Percentiles rank a stretch among this genome's conserved stretches.
Evolutionary conservation across 2,329 filamentous ascomycete species (phyloP).

Genomic region (Elsinoe arachidis): DNA sequence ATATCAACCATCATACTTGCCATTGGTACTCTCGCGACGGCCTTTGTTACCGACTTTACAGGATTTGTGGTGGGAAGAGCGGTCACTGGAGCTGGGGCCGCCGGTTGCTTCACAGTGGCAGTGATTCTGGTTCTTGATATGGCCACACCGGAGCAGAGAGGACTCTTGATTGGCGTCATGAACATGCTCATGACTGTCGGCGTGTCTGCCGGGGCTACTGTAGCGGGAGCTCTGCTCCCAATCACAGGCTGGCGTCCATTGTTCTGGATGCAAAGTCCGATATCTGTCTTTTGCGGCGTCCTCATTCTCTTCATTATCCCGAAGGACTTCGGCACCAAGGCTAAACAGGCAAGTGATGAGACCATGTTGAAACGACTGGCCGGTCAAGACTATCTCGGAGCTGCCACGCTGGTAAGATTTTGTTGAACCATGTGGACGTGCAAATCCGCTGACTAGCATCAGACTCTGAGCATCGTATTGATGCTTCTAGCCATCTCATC

Average conservation of each 20-base stretch:
- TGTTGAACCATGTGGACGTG: background rate
- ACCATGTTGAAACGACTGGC: slow-evolving; percentile 48
- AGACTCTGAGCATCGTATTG: slow-evolving; percentile 58
- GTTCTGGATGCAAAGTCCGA: slow-evolving; percentile 63
- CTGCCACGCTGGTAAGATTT: slow-evolving; percentile 50
- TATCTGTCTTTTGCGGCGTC: slow-evolving; percentile 52
- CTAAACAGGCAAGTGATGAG: slow-evolving; percentile 25
- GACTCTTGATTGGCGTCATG: slow-evolving; percentile 63
- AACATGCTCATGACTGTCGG: slow-evolving; percentile 67
- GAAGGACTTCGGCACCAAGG: slow-evolving; percentile 26
- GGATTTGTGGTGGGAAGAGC: slow-evolving; percentile 61
- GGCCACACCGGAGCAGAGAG: slow-evolving; percentile 56
- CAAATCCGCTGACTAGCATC: background rate
- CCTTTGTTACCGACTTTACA: slow-evolving; percentile 49
- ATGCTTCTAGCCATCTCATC: slow-evolving; percentile 64
- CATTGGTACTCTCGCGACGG: slow-evolving; percentile 56
- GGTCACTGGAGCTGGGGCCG: slow-evolving; percentile 59
- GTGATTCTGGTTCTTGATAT: slow-evolving; percentile 72
- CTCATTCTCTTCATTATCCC: slow-evolving; percentile 61
- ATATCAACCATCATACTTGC: slow-evolving; percentile 51
- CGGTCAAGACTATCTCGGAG: slow-evolving; percentile 67
- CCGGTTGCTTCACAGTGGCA: slow-evolving; percentile 63
- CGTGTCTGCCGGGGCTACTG: slow-evolving; percentile 60
- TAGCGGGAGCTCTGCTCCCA: slow-evolving; percentile 57
- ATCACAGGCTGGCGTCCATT: slow-evolving; percentile 63